Evolutionary conservation across 1,284 basidiomycete species (phyloP).

Genomic region (Mycena citricolor): DNA sequence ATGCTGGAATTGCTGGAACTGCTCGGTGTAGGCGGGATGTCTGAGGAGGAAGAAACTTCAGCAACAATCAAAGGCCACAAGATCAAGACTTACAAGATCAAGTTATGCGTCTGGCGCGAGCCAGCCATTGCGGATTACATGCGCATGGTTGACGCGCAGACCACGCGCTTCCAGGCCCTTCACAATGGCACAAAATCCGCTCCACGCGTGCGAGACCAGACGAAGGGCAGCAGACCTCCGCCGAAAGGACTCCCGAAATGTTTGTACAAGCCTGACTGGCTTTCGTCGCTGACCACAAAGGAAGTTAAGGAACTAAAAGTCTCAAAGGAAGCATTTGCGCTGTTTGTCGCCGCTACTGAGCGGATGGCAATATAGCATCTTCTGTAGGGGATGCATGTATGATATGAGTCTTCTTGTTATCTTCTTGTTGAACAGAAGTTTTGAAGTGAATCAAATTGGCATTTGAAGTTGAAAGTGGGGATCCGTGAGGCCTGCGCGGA

Average conservation of each 20-base stretch:
- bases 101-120: slow-evolving; percentile 9
- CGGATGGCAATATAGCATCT: neutral
- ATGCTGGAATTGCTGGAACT: neutral
- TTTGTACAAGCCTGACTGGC: slow-evolving; percentile 19
- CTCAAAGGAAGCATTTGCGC: slow-evolving; percentile 2
- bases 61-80: slow-evolving; percentile 6
- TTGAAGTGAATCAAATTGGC: no score
- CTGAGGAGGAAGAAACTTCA: slow-evolving; percentile 10
- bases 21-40: slow-evolving; percentile 5
- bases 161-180: neutral
- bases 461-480: no score
- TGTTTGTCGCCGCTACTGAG: slow-evolving; percentile 5
- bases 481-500: no score
- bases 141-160: slow-evolving; percentile 3
- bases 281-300: slow-evolving; percentile 5
- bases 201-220: slow-evolving; percentile 4
- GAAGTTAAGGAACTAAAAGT: slow-evolving; percentile 3
- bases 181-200: slow-evolving; percentile 3
- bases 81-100: slow-evolving; percentile 2
- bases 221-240: slow-evolving; percentile 5
- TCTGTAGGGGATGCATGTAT: no score
- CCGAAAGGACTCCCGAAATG: slow-evolving; percentile 17
- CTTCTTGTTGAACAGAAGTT: no score
- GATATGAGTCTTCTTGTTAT: no score
- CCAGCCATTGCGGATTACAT: slow-evolving; percentile 3